These are phyloP conservation scores for Aspergillus clavatus DNA, from an alignment of 2,329 filamentous ascomycete genomes.

Conservation along the genomic window DNA sequence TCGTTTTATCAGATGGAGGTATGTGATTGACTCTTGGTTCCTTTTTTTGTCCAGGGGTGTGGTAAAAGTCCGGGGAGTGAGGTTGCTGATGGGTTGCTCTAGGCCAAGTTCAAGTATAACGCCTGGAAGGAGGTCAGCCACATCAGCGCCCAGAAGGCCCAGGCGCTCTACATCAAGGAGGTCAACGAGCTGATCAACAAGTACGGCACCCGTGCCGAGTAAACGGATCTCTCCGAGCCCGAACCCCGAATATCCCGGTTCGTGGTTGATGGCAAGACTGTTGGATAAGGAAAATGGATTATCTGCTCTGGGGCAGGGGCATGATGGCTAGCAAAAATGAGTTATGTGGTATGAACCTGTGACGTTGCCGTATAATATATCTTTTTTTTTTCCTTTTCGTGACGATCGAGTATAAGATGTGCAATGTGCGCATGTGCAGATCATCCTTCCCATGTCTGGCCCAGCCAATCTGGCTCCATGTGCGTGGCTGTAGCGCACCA, in stretches of 20 bases:
- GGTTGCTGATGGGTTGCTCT: conserved; percentile 4
- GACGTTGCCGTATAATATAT: neutral
- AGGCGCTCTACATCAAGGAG: conserved; percentile 69
- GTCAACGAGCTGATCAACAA: conserved; percentile 67
- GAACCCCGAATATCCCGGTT: no score
- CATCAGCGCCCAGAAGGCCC: conserved; percentile 60
- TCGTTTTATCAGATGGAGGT: conserved; percentile 18
- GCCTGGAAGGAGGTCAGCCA: conserved; percentile 70
- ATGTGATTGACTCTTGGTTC: no score
- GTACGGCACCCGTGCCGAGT: conserved; percentile 47
- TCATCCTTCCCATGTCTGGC: conserved; percentile 34
- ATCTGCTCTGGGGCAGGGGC: no score
- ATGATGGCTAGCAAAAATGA: no score
- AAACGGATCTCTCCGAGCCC: no score
- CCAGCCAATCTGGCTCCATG: conserved; percentile 54
- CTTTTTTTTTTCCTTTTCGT: no score
- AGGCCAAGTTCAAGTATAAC: conserved; percentile 76
- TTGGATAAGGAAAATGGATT: no score
- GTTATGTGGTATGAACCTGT: neutral
- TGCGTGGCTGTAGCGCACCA: conserved; percentile 68
- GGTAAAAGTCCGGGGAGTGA: no score
- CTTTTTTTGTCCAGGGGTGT: neutral
- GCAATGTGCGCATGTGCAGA: no score
- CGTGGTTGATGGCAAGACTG: no score
- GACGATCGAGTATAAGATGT: no score